Evolutionary conservation across 1,139 yeast genomes (phyloP).

Genomic region (Debaryomyces coudertii): DNA sequence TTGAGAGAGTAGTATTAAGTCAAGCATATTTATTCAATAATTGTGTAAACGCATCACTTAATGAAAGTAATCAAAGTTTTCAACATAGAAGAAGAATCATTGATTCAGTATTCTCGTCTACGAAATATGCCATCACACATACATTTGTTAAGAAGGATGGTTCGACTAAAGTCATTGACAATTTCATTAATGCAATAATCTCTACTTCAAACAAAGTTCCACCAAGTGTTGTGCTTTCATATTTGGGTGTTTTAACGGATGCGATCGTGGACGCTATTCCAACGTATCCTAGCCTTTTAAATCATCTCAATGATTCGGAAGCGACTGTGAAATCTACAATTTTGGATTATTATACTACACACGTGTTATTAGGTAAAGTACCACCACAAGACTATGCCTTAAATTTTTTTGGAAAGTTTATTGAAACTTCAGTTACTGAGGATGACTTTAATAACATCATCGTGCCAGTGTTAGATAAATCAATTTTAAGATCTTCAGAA

Average conservation of each 20-base stretch:
- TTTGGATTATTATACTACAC: conserved; percentile 28
- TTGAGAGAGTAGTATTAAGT: conserved; percentile 20
- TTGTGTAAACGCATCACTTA: conserved; percentile 18
- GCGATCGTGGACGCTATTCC: conserved; percentile 44
- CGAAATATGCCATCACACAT: conserved; percentile 31
- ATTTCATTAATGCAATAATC: conserved; percentile 11
- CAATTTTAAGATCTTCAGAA: conserved; percentile 83
- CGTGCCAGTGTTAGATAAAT: conserved; percentile 71
- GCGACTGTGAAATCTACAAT: conserved; percentile 19
- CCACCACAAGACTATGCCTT: conserved; percentile 16
- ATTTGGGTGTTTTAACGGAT: conserved; percentile 45
- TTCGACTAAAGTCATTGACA: conserved; percentile 17
- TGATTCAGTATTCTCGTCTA: conserved; percentile 43
- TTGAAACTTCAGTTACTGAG: conserved; percentile 44
- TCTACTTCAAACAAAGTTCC: conserved; percentile 9
- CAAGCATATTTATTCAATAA: conserved; percentile 28
- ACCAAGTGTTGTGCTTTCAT: conserved; percentile 16
- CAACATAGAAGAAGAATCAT: conserved; percentile 53
- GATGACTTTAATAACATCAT: conserved; percentile 46
- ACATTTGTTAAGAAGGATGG: conserved; percentile 18
- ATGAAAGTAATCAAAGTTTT: not conserved
- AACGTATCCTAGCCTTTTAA: conserved; percentile 40
- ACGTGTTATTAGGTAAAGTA: conserved; percentile 49
- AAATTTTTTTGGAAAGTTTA: conserved; percentile 36
- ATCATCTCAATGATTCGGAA: conserved; percentile 23